These are phyloP conservation scores for Malassezia obtusa DNA, from an alignment of 1,284 basidiomycete genomes.

Conservation along the genomic window DNA sequence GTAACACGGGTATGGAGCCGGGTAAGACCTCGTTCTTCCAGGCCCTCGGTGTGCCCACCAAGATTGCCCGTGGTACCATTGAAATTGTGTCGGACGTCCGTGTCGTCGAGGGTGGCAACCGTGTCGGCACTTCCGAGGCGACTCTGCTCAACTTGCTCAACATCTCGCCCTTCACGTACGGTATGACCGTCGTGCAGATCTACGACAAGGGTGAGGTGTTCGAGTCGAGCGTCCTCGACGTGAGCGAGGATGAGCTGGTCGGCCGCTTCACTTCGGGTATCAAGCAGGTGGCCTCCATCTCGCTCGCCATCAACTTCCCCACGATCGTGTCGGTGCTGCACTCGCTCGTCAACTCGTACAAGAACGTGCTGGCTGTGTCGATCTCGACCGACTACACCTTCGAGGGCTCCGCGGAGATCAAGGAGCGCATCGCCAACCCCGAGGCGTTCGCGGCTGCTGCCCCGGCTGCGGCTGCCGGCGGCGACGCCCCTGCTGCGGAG, in stretches of 20 bases:
- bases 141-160: slow-evolving; percentile 98
- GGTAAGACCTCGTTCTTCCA: slow-evolving; percentile 75
- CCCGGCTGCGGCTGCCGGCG: slow-evolving; percentile 54
- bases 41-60: slow-evolving; percentile 97
- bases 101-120: slow-evolving; percentile 80
- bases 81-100: slow-evolving; percentile 97
- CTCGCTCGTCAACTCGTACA: slow-evolving; percentile 96
- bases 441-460: slow-evolving; percentile 76
- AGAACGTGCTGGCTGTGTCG: slow-evolving; percentile 81
- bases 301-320: slow-evolving; percentile 86
- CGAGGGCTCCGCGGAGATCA: slow-evolving; percentile 88
- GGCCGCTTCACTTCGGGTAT: slow-evolving; percentile 83
- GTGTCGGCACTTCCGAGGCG: slow-evolving; percentile 94
- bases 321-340: slow-evolving; percentile 87
- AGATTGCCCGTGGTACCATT: slow-evolving; percentile 99
- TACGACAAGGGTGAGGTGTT: slow-evolving; percentile 54
- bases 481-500: slow-evolving; percentile 51
- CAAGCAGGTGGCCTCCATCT: slow-evolving; percentile 91
- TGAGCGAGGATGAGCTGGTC: slow-evolving; percentile 80
- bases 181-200: slow-evolving; percentile 72
- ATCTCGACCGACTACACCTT: slow-evolving; percentile 90
- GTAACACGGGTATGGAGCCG: slow-evolving; percentile 99
- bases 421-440: slow-evolving; percentile 92
- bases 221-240: slow-evolving; percentile 75
- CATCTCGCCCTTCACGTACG: slow-evolving; percentile 77